These are phyloP conservation scores for Lachnellula subtilissima DNA, from an alignment of 2,329 filamentous ascomycete genomes.

Conservation along the genomic window DNA sequence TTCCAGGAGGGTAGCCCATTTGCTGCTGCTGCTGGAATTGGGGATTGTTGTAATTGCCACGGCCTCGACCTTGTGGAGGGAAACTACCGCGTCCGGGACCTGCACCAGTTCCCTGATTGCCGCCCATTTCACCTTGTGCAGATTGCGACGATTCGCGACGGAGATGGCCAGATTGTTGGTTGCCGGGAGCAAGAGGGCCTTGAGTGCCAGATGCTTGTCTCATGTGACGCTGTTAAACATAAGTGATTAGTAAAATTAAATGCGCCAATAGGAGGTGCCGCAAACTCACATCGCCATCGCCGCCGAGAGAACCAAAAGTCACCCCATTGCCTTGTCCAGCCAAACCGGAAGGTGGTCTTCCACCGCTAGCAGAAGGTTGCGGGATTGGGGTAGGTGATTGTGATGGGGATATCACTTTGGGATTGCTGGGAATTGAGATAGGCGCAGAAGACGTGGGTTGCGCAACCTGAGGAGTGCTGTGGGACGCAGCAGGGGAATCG, in stretches of 20 bases:
- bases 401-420: conserved; percentile 75
- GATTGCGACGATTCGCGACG: conserved; percentile 85
- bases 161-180: conserved; percentile 66
- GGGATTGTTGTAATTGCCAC: conserved; percentile 51
- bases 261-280: conserved; percentile 20
- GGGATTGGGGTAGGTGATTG: conserved; percentile 92
- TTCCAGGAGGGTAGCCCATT: conserved; percentile 46
- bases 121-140: conserved; percentile 66
- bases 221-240: conserved; percentile 55
- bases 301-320: conserved; percentile 76
- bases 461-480: conserved; percentile 59
- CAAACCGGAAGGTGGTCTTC: conserved; percentile 71
- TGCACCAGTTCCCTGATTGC: conserved; percentile 48
- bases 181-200: conserved; percentile 54
- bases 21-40: conserved; percentile 44
- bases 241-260: conserved; percentile 27
- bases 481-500: conserved; percentile 61
- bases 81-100: conserved; percentile 46
- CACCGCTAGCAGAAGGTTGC: conserved; percentile 76
- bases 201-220: conserved; percentile 61
- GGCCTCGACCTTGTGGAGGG: conserved; percentile 48
- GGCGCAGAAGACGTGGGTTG: conserved; percentile 43
- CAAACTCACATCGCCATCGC: conserved; percentile 71
- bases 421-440: conserved; percentile 62
- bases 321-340: conserved; percentile 67